Base-by-base conservation (phyloP, 805 yeast genomes). In the Nakazawaea laoshanensis region DNA sequence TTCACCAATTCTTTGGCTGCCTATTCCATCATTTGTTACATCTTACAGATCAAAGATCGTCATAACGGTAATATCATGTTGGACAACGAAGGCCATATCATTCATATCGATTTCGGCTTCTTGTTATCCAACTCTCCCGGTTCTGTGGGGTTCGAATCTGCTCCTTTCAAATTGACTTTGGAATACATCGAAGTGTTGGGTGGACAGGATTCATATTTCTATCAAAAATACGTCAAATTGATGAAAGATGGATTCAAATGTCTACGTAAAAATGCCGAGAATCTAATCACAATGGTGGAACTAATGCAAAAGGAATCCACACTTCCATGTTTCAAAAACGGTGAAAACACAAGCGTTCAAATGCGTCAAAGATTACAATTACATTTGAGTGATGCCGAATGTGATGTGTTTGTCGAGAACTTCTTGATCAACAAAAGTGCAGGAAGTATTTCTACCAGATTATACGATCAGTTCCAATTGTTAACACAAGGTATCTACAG, bases 61-160 rank as follows among this genome's bases (percentile, higher is more conserved):
- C 98, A 89, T 52, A 89, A 89, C 51, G 98, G 98, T 49, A 92
- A 92, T 53, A 88, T 92, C 38, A 89, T 92, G 98, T 63, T 89
- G 24, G 98, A 92, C 50, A 77, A 80, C 38, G 95, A 89, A 39
- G 98, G 98, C 1, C 98, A 92, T 50, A 81, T 92, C 9, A 77
- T 89, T 29, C 94, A 85, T 54, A 92, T 92, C 45, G 98, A 92
- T 57, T 92, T 92, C 61, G 98, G 98, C 0, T 89, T 86, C 53
- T 57, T 89, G 52, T 63, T 89, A 3, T 85, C 96, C 0, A 89
- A 92, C 50, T 80, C 96, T 0, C 99, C 99, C 0, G 98, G 98
- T 3, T 81, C 95, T 30, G 87, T 92, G 36, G 96, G 96, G 0
- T 88, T 92, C 53, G 99, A 92, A 51, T 94, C 96, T 2, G 96